Base-by-base conservation (phyloP, 306 rosid species). In the Prunus kanzakura region DNA sequence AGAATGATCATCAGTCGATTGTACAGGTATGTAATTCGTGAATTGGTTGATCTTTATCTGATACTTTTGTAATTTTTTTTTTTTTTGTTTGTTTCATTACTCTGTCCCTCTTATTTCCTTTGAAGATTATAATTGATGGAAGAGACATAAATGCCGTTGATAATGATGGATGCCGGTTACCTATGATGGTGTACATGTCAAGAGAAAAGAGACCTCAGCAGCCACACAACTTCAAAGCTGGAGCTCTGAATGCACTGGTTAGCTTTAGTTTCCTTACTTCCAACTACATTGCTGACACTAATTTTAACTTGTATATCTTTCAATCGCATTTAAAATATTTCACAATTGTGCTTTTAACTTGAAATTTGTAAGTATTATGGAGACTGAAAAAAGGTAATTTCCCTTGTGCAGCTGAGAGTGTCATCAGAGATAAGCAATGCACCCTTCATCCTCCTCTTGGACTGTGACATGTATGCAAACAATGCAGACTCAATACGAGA, bases 141-240 rank as follows among this genome's bases (percentile, higher is more conserved):
- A 87, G 87, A 65, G 88, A 85, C 75, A 19, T 8, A 29, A 76
- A 57, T 67, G 50, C 54, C 32, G 68, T 82, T 46, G 97, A 92
- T 63, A 72, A 65, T 16, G 88, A 85, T 25, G 91, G 91, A 65
- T 27, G 45, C 72, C 81, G 41, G 73, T 69, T 88, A 50, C 92
- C 93, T 19, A 88, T 77, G 0, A 25, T 90, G 1, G 97, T 90
- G 23, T 92, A 92, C 76, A 22, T 88, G 91, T 84, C 96, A 47
- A 75, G 96, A 12, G 96, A 92, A 74, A 90, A 92, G 79, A 76
- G 90, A 80, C 89, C 89, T 16, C 67, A 80, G 1, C 82, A 50
- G 41, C 93, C 85, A 23, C 97, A 89, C 81, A 64, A 89, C 73
- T 92, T 89, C 84, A 92, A 92, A 88, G 97, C 93, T 10, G 96